A percentile compares a stretch with the other conserved stretches of the same genome.
Evolutionary conservation across 192 early-diverging fungal species (phyloP).

Genomic region (Allomyces javanicus): DNA sequence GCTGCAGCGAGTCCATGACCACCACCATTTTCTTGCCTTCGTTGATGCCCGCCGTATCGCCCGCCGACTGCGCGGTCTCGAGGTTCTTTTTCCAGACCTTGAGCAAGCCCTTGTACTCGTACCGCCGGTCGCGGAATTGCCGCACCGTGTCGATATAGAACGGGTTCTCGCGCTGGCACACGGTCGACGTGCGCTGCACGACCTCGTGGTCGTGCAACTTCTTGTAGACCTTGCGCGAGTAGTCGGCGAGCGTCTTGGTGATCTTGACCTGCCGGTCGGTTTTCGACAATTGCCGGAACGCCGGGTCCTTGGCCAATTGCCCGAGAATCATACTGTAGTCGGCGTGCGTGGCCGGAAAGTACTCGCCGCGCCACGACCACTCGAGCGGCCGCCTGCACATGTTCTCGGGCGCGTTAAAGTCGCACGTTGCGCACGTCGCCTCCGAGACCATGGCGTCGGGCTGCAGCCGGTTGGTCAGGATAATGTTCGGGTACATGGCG

Average conservation of each 20-base stretch:
- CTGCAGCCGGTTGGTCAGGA: slow-evolving; percentile 91
- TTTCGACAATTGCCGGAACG: slow-evolving; percentile 45
- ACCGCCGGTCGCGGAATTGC: slow-evolving; percentile 88
- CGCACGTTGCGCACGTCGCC: slow-evolving; percentile 71
- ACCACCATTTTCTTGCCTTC: slow-evolving; percentile 83
- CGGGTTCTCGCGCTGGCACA: slow-evolving; percentile 94
- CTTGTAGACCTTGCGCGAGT: slow-evolving; percentile 71
- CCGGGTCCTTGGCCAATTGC: slow-evolving; percentile 58
- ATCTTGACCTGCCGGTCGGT: slow-evolving; percentile 50
- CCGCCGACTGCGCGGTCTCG: slow-evolving; percentile 41
- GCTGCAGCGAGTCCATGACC: slow-evolving; percentile 88
- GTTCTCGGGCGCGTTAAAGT: slow-evolving; percentile 75
- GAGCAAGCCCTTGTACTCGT: slow-evolving; percentile 86
- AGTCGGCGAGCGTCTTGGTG: slow-evolving; percentile 64
- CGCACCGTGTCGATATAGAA: slow-evolving; percentile 96
- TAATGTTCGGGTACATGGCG: slow-evolving; percentile 99
- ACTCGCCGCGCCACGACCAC: slow-evolving; percentile 98
- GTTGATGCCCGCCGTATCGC: slow-evolving; percentile 47
- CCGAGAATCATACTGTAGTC: slow-evolving; percentile 82
- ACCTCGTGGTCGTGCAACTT: slow-evolving; percentile 62
- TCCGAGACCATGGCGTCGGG: slow-evolving; percentile 89
- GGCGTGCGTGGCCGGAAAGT: slow-evolving; percentile 66
- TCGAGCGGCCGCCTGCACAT: slow-evolving; percentile 79
- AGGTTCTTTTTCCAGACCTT: slow-evolving; percentile 80
- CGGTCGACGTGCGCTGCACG: slow-evolving; percentile 63